Conservation (phyloP, 31 red algal genomes). For the Endocladia muricata region DNA sequence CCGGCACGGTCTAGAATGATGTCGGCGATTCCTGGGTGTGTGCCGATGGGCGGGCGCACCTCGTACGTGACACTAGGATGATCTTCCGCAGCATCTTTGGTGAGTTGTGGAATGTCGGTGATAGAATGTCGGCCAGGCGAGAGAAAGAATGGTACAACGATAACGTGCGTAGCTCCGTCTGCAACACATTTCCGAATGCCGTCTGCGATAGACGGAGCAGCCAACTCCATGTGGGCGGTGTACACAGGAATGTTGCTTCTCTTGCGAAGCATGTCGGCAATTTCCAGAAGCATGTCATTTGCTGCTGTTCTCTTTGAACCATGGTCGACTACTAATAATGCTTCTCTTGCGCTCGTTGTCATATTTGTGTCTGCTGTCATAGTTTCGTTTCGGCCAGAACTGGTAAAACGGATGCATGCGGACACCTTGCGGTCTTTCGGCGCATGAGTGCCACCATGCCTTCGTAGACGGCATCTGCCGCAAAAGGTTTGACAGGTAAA, state of each 20-base stretch:
- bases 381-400: no score
- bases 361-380: no score
- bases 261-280: constrained; percentile 40
- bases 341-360: no score
- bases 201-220: constrained; percentile 69
- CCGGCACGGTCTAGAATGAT: constrained; percentile 60
- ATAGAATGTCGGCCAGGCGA: constrained; percentile 78
- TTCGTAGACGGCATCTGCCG: no score
- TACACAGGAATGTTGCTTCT: constrained; percentile 44
- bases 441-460: no score
- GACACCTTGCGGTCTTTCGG: no score
- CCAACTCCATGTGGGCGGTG: constrained; percentile 95
- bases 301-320: constrained; percentile 78
- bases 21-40: constrained; percentile 52
- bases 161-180: constrained; percentile 62
- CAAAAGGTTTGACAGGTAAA: no score
- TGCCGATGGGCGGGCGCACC: constrained; percentile 61
- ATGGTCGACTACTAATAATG: constrained; percentile 88
- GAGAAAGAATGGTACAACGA: constrained; percentile 90
- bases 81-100: constrained; percentile 38
- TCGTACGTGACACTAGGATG: constrained; percentile 38
- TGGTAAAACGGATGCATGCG: no score
- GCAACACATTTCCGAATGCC: constrained; percentile 62
- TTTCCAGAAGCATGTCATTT: constrained; percentile 53
- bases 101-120: constrained; percentile 77